Conservation (phyloP, 2,329 filamentous ascomycete species). For the Ophiosphaerella narmari region DNA sequence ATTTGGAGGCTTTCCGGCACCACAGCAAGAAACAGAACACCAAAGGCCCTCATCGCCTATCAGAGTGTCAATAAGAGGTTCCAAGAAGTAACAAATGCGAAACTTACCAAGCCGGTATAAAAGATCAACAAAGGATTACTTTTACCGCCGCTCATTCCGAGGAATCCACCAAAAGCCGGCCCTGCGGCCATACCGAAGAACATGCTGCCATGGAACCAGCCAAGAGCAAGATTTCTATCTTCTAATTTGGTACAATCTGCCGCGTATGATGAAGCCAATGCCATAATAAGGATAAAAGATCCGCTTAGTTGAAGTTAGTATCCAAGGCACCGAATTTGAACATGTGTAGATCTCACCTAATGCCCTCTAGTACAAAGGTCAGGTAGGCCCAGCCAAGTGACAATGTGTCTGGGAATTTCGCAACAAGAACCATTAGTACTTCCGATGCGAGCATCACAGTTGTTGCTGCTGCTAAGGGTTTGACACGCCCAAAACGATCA, state of each 20-base stretch:
- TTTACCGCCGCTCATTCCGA: background rate
- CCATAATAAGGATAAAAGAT: background rate
- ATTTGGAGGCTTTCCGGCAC: background rate
- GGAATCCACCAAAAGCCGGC: background rate
- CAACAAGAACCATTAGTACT: background rate
- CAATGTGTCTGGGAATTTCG: background rate
- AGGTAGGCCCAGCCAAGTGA: background rate
- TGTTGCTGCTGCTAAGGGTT: background rate
- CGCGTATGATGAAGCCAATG: background rate
- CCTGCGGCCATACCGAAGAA: conserved; percentile 1
- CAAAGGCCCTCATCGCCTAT: background rate
- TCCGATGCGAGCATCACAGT: background rate
- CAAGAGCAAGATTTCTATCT: background rate
- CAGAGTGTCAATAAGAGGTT: background rate
- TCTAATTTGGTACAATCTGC: background rate
- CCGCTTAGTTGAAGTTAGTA: background rate
- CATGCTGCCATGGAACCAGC: background rate
- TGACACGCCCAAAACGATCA: background rate
- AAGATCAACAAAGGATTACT: background rate
- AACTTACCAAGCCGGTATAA: background rate
- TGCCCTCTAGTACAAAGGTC: background rate
- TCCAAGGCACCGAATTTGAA: background rate
- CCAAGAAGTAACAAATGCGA: background rate
- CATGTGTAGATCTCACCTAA: background rate
- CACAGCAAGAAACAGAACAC: background rate